Conservation (phyloP, 306 rosid genomes). For the Acmispon strigosus region DNA sequence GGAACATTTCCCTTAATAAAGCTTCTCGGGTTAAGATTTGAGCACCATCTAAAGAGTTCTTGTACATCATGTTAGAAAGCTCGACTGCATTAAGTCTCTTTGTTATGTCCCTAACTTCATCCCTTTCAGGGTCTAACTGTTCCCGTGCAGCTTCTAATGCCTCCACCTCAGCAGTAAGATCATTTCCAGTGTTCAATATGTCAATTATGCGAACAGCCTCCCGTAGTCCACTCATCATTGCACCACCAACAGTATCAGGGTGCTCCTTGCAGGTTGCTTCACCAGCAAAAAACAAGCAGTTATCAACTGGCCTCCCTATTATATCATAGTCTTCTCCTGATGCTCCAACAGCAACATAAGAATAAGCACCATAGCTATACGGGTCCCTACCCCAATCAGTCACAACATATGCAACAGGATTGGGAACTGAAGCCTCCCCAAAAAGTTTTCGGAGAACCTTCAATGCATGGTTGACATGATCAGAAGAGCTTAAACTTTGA, state of each 20-base stretch:
- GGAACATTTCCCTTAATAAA: conserved; percentile 77
- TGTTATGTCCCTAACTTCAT: conserved; percentile 91
- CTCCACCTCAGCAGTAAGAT: conserved; percentile 87
- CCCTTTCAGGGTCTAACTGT: conserved; percentile 80
- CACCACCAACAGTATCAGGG: conserved; percentile 99
- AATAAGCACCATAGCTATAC: conserved; percentile 91
- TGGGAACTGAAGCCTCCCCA: conserved; percentile 83
- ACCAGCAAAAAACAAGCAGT: conserved; percentile 96
- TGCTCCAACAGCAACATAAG: conserved; percentile 93
- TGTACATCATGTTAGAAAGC: conserved; percentile 61
- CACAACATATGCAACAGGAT: conserved; percentile 87
- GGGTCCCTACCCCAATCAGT: conserved; percentile 99
- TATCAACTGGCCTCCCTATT: conserved; percentile 83
- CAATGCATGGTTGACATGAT: conserved; percentile 83
- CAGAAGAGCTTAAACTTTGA: conserved; percentile 59
- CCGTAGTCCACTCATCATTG: conserved; percentile 98
- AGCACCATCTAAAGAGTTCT: conserved; percentile 62
- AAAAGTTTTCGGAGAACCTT: conserved; percentile 90
- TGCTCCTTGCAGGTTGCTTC: conserved; percentile 99
- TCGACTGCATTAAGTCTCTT: conserved; percentile 79
- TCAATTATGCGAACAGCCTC: conserved; percentile 96
- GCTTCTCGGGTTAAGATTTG: conserved; percentile 52
- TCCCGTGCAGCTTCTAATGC: conserved; percentile 79
- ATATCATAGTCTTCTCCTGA: conserved; percentile 98
- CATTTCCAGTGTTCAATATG: conserved; percentile 71